Percentiles rank a stretch among this genome's conserved stretches.
Evolutionary conservation across 371 early-diverging fungal species (phyloP).

Genomic region (Rhizopus stolonifer): DNA sequence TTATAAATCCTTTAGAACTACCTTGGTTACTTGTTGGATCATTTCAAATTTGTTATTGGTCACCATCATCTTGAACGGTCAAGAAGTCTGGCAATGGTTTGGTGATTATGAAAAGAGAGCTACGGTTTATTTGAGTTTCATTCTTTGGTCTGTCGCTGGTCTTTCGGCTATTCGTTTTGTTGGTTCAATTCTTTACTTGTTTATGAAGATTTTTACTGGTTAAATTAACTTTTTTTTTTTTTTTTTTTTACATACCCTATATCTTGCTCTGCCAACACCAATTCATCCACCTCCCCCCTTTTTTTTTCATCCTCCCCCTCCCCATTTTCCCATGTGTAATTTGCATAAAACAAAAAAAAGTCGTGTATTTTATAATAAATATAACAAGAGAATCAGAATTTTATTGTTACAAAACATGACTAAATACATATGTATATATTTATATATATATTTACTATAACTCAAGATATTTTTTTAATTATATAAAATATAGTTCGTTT

Average conservation of each 20-base stretch:
- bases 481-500: no score
- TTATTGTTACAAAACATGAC: no score
- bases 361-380: no score
- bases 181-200: slow-evolving; percentile 74
- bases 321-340: no score
- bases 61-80: slow-evolving; percentile 47
- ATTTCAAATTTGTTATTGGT: slow-evolving; percentile 79
- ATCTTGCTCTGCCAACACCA: no score
- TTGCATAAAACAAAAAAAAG: no score
- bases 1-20: slow-evolving; percentile 84
- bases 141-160: slow-evolving; percentile 87
- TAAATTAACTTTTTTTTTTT: slow-evolving; percentile 10
- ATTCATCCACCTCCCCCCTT: no score
- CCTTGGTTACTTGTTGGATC: slow-evolving; percentile 75
- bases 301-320: no score
- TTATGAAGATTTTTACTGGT: slow-evolving; percentile 53
- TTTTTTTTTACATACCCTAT: background rate
- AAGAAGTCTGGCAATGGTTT: slow-evolving; percentile 28
- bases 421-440: no score
- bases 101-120: slow-evolving; percentile 40
- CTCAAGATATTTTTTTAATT: no score
- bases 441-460: no score
- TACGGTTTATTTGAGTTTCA: slow-evolving; percentile 78
- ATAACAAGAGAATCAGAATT: no score
- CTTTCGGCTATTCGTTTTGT: slow-evolving; percentile 80